These are phyloP conservation scores for Blastobotrys capitulatus DNA, from an alignment of 1,139 yeast genomes.

Conservation along the genomic window DNA sequence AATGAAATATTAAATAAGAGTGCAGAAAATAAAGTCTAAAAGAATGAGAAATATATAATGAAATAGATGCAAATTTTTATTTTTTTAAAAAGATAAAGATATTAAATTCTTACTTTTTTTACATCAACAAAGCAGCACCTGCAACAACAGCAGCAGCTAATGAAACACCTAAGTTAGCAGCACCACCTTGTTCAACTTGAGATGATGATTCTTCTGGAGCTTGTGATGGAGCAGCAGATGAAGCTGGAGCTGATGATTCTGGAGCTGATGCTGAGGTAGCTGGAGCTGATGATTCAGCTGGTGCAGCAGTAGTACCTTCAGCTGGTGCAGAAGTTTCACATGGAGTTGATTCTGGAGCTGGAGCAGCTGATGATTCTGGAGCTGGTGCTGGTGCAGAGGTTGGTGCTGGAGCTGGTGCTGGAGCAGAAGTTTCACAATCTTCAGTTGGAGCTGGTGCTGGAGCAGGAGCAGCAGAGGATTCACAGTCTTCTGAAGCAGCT, in stretches of 20 bases:
- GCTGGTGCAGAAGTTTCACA: conserved; percentile 1
- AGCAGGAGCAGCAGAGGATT: not conserved
- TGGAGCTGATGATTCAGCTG: not conserved
- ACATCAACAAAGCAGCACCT: conserved; percentile 19
- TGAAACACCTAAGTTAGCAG: conserved; percentile 13
- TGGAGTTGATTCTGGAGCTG: conserved; percentile 3
- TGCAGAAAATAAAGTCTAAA: too few relatives aligned
- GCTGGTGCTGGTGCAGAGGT: conserved; percentile 6
- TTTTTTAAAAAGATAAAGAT: not conserved
- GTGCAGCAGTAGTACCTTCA: conserved; percentile 2
- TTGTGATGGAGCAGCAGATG: conserved; percentile 1
- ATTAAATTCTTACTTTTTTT: not conserved
- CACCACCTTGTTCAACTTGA: conserved; percentile 10
- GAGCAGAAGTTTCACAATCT: conserved; percentile 2
- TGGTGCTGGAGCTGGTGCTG: conserved; percentile 2
- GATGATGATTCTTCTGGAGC: not conserved
- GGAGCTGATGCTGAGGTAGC: not conserved
- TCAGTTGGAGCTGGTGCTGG: not conserved
- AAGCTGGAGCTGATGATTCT: conserved; percentile 1
- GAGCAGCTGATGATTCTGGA: not conserved
- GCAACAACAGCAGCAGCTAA: conserved; percentile 19
- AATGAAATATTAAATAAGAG: too few relatives aligned
- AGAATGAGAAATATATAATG: too few relatives aligned
- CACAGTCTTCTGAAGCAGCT: conserved; percentile 1
- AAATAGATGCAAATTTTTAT: too few relatives aligned